These are phyloP conservation scores for Colletotrichum godetiae DNA, from an alignment of 2,329 filamentous ascomycete species.

Conservation along the genomic window DNA sequence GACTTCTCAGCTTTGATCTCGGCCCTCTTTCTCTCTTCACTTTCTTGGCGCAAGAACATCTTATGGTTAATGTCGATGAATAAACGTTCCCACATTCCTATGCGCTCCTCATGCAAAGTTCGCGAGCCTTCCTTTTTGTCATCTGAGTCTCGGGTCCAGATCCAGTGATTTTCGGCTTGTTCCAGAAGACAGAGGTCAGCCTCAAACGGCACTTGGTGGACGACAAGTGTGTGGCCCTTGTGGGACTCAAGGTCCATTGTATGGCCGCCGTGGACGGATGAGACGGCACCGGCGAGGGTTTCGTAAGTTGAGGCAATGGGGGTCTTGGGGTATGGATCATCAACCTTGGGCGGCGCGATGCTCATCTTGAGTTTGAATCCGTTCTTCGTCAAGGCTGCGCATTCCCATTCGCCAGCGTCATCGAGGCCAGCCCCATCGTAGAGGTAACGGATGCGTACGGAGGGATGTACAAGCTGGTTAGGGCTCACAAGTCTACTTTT, in stretches of 20 bases:
- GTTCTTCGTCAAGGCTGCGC: constrained; percentile 34
- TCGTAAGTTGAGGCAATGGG: constrained; percentile 25
- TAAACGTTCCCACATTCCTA: constrained; percentile 39
- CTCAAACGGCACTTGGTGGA: constrained; percentile 34
- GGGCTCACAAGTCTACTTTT: constrained; percentile 16
- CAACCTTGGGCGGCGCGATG: background rate
- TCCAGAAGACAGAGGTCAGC: constrained; percentile 32
- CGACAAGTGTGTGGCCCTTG: constrained; percentile 9
- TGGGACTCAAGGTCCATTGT: background rate
- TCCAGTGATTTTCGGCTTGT: constrained; percentile 23
- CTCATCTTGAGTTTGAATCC: constrained; percentile 27
- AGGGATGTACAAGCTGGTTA: constrained; percentile 45
- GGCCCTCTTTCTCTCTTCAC: background rate
- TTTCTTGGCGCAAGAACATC: constrained; percentile 14
- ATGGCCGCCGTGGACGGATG: constrained; percentile 9
- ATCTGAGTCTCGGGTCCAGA: constrained; percentile 10
- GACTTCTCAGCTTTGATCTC: background rate
- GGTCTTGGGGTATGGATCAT: background rate
- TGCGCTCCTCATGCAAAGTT: constrained; percentile 33
- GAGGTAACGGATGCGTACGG: constrained; percentile 46
- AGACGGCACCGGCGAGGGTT: constrained; percentile 17
- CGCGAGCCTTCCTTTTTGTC: background rate
- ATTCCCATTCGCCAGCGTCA: constrained; percentile 41
- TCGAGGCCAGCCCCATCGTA: constrained; percentile 43
- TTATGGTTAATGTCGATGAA: constrained; percentile 36